phyloP scores from a whole-genome alignment of 805 yeast genomes.

The Candida maesae region DNA sequence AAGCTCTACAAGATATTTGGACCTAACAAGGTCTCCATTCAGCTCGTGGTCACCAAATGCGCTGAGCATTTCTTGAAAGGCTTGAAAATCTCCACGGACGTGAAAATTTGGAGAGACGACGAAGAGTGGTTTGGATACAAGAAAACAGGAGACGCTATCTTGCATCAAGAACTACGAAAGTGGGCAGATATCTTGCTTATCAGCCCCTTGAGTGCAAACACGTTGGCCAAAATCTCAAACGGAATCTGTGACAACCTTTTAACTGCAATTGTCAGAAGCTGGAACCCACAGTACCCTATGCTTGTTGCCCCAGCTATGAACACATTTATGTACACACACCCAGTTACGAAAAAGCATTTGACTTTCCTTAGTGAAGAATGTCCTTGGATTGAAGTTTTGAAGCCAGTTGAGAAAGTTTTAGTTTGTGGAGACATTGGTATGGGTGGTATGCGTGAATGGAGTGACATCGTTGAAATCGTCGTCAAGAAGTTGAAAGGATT shows the following conservation, averaged over 20 bases:
- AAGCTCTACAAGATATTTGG: slow-evolving; percentile 80
- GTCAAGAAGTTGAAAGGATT: slow-evolving; percentile 28
- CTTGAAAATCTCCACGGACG: slow-evolving; percentile 63
- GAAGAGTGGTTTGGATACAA: slow-evolving; percentile 63
- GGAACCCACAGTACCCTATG: slow-evolving; percentile 74
- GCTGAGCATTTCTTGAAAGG: slow-evolving; percentile 70
- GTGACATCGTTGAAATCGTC: slow-evolving; percentile 67
- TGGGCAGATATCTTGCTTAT: slow-evolving; percentile 82
- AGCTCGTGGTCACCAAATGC: slow-evolving; percentile 73
- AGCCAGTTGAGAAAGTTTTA: slow-evolving; percentile 77
- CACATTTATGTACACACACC: slow-evolving; percentile 77
- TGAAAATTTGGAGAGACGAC: slow-evolving; percentile 81
- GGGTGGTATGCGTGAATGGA: slow-evolving; percentile 93
- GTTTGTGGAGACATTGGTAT: slow-evolving; percentile 84
- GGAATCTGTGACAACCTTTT: slow-evolving; percentile 77
- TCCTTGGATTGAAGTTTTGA: slow-evolving; percentile 69
- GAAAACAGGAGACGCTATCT: slow-evolving; percentile 66
- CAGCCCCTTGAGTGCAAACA: slow-evolving; percentile 77
- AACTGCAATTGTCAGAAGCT: slow-evolving; percentile 69
- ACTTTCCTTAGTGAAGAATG: slow-evolving; percentile 60
- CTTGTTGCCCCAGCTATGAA: slow-evolving; percentile 84
- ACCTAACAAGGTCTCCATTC: slow-evolving; percentile 69
- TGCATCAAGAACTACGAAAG: slow-evolving; percentile 73
- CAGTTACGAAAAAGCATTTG: slow-evolving; percentile 71
- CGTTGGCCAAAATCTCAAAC: slow-evolving; percentile 68